Evolutionary conservation across 2,329 filamentous ascomycete species (phyloP), one percentile per base, ranked within the genome.

Genomic region (Arthrobotrys pseudoclavata): DNA sequence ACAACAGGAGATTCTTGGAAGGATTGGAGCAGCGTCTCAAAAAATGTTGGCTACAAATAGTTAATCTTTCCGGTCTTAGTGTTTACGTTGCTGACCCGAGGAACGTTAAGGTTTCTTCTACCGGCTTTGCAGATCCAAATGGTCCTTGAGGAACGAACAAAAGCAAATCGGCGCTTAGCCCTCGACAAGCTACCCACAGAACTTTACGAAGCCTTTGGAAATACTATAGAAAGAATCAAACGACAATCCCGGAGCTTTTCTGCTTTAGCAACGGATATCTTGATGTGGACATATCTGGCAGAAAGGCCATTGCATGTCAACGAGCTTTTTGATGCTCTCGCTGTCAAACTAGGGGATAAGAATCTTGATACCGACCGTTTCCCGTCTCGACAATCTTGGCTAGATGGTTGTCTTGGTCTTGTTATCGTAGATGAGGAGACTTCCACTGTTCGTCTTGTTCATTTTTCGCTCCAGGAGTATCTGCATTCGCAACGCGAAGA

Each of bases 321-420:
- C 40, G 63, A 69, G 40, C n/a, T 75, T 40, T 52, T 67, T n/a
- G 47, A 68, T 3, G 3, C 29, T 29, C 29, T 29, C 7, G 29
- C 29, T 29, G 4, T 29, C 4, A 29, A 29, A 29, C 29, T n/a
- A 37, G 64, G 70, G 12, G 64, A 67, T 20, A 34, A 34, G 26
- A 37, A 45, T 42, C 70, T 75, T 53, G 52, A 75, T 52, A 42
- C 42, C 42, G 53, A 69, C 18, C 48, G 52, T 31, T 29, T 75
- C 37, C 70, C 70, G 13, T 60, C 63, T 26, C 45, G 31, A 48
- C 48, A 75, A 34, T 53, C 55, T 24, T 47, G 48, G 45, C 69
- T 79, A 48, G 62, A 75, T n/a, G 63, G 75, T 40, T 79, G 76
- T 45, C 70, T 76, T 64, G 76, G 76, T 3, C 53, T 79, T 6